Percentiles rank a stretch among this genome's conserved stretches.
These are phyloP conservation scores for Liriodendron chinense DNA, from an alignment of 164 flowering plant genomes.

Conservation along the genomic window DNA sequence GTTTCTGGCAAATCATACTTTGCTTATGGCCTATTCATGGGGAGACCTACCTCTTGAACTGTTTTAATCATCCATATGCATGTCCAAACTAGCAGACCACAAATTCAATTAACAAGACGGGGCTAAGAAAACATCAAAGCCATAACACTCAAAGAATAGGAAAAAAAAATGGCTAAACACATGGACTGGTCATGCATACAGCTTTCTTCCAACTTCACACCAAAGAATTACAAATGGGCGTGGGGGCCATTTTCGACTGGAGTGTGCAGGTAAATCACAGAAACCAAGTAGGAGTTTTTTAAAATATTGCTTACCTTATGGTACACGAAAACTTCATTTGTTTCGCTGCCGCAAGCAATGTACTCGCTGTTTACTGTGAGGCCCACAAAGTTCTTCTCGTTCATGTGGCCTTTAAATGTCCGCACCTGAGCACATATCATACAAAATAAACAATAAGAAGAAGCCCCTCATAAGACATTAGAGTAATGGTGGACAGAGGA, in stretches of 20 bases:
- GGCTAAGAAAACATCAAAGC: no score
- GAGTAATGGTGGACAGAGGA: no score
- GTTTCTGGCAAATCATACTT: no score
- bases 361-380: constrained; percentile 83
- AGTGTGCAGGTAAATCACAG: background rate
- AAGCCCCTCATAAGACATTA: background rate
- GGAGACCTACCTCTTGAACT: no score
- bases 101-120: no score
- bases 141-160: background rate
- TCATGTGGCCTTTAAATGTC: constrained; percentile 83
- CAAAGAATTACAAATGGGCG: background rate
- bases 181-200: background rate
- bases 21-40: no score
- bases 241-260: background rate
- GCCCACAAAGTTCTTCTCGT: constrained; percentile 97
- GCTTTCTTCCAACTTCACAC: background rate
- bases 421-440: constrained; percentile 53
- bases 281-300: background rate
- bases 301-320: constrained; percentile 63
- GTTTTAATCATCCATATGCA: no score
- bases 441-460: constrained; percentile 1
- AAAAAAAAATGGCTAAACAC: background rate
- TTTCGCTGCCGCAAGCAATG: constrained; percentile 95
- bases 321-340: constrained; percentile 91
- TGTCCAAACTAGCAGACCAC: no score